A percentile compares a stretch with the other conserved stretches of the same genome.
These are phyloP conservation scores for Calvatia gigantea DNA, from an alignment of 768 basidiomycete species.

Conservation along the genomic window DNA sequence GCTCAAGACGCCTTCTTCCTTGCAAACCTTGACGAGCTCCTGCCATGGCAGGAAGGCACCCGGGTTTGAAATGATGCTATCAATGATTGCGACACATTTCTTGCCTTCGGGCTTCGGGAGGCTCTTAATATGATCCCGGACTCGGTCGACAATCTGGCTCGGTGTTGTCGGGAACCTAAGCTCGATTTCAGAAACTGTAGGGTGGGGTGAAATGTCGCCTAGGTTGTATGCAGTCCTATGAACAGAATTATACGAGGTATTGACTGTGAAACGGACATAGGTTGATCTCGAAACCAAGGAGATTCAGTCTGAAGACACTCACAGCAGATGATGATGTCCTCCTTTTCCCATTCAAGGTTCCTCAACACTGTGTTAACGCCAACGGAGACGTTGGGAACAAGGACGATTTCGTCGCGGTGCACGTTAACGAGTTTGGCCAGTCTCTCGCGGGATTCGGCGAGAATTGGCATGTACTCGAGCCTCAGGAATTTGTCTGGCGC, in stretches of 20 bases:
- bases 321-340: constrained; percentile 67
- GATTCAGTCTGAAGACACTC: constrained; percentile 21
- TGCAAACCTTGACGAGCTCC: constrained; percentile 61
- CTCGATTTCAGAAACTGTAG: constrained; percentile 43
- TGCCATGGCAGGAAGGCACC: constrained; percentile 69
- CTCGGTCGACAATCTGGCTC: constrained; percentile 47
- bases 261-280: constrained; percentile 18
- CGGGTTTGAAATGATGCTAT: constrained; percentile 57
- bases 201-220: constrained; percentile 51
- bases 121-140: constrained; percentile 31
- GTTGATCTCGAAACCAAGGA: background rate
- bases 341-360: constrained; percentile 65
- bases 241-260: constrained; percentile 52
- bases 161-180: constrained; percentile 58
- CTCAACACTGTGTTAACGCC: constrained; percentile 64
- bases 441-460: constrained; percentile 37
- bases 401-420: constrained; percentile 51
- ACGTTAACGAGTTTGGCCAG: constrained; percentile 52
- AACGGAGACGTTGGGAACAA: constrained; percentile 59
- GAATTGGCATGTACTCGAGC: constrained; percentile 27
- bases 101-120: constrained; percentile 30
- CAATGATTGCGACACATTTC: constrained; percentile 63
- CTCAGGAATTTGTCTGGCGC: constrained; percentile 58
- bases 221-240: constrained; percentile 48
- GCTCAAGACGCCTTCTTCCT: constrained; percentile 56